Percentiles rank a stretch among this genome's conserved stretches.
phyloP scores from a whole-genome alignment of 1,139 yeast genomes.

The Diutina scorzettiae region DNA sequence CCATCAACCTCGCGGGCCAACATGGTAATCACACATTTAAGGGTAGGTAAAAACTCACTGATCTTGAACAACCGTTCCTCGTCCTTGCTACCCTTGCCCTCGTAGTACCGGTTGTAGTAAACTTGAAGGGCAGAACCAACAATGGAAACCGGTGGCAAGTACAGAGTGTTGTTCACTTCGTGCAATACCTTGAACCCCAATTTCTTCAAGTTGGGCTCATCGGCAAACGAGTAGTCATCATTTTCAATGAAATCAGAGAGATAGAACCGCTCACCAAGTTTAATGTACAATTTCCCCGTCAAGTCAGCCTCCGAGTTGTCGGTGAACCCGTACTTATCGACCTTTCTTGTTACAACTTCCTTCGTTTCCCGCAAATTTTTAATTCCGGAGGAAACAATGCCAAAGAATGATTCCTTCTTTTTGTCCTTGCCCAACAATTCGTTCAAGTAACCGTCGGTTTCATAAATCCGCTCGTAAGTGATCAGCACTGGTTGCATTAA shows the following conservation, averaged over 20 bases:
- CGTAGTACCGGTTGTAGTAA: slow-evolving; percentile 17
- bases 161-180: slow-evolving; percentile 25
- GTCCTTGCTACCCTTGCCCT: slow-evolving; percentile 8
- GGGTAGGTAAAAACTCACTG: slow-evolving; percentile 19
- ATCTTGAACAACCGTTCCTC: slow-evolving; percentile 12
- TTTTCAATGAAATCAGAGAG: slow-evolving; percentile 16
- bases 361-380: slow-evolving; percentile 14
- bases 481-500: slow-evolving; percentile 47
- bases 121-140: slow-evolving; percentile 26
- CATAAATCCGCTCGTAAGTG: slow-evolving; percentile 57
- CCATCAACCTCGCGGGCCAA: slow-evolving; percentile 15
- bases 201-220: slow-evolving; percentile 21
- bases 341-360: slow-evolving; percentile 1
- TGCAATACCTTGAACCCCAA: slow-evolving; percentile 32
- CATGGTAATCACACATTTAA: slow-evolving; percentile 15
- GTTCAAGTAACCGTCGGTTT: slow-evolving; percentile 49
- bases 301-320: slow-evolving; percentile 20
- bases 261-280: slow-evolving; percentile 24
- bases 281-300: slow-evolving; percentile 29
- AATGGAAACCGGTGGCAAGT: slow-evolving; percentile 26
- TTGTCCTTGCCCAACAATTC: slow-evolving; percentile 53
- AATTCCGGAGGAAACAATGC: slow-evolving; percentile 25
- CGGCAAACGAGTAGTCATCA: slow-evolving; percentile 7
- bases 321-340: slow-evolving; percentile 13
- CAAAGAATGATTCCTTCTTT: slow-evolving; percentile 31